phyloP scores from a whole-genome alignment of 148 eudicot species.

The Vaccinium myrtillus region DNA sequence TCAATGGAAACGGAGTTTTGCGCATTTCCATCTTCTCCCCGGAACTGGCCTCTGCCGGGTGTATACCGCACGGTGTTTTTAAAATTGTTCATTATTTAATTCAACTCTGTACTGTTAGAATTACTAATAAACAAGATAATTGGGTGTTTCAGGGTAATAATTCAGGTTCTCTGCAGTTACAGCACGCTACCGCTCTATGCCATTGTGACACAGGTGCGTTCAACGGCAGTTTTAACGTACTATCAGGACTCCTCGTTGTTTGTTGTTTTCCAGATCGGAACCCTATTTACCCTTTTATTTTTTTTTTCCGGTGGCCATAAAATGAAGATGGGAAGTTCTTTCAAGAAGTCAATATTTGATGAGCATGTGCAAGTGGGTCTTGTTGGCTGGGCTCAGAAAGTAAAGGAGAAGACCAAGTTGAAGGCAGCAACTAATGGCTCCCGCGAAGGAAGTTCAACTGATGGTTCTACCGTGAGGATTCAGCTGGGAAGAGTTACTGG shows the following conservation, averaged over 20 bases:
- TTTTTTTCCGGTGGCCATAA: background rate
- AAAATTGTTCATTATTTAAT: background rate
- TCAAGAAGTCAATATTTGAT: constrained; percentile 29
- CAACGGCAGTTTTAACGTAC: background rate
- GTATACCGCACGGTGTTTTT: too few species aligned
- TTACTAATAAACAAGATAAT: background rate
- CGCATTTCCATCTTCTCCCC: too few species aligned
- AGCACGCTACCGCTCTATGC: constrained; percentile 9
- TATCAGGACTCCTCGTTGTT: background rate
- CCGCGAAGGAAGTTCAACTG: background rate
- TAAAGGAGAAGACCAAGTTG: constrained; percentile 15
- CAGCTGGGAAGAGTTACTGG: background rate
- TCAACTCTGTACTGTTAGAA: background rate
- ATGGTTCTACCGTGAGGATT: background rate
- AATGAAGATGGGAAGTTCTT: constrained; percentile 35
- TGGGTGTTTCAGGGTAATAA: constrained; percentile 3
- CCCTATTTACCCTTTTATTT: background rate
- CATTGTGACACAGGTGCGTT: constrained; percentile 4
- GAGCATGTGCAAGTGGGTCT: constrained; percentile 25
- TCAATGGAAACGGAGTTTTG: too few species aligned
- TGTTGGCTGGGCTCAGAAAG: constrained; percentile 28
- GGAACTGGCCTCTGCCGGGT: too few species aligned
- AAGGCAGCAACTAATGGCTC: constrained; percentile 5
- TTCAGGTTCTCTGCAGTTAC: constrained; percentile 12
- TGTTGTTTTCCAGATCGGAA: background rate